Evolutionary conservation across 441 rosid genomes (phyloP).

Genomic region (Hura crepitans): DNA sequence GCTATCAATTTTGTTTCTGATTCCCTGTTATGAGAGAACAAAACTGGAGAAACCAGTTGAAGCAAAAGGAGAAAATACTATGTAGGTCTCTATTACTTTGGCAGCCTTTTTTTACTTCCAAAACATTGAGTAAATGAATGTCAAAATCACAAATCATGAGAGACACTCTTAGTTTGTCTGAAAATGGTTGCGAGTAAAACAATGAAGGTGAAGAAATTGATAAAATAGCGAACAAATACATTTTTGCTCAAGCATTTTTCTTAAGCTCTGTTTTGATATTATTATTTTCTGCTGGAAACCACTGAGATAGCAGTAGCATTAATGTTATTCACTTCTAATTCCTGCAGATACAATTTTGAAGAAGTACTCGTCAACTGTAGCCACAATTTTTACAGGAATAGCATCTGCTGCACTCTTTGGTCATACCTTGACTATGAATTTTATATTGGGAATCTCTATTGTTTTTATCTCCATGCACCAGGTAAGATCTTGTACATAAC

Average conservation of each 20-base stretch:
- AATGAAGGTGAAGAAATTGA: neutral
- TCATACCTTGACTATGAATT: slow-evolving; percentile 78
- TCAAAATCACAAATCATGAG: too few relatives aligned
- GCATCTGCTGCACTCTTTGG: slow-evolving; percentile 93
- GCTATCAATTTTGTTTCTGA: too few relatives aligned
- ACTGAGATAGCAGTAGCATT: neutral
- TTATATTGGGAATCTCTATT: slow-evolving; percentile 82
- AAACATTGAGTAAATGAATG: too few relatives aligned
- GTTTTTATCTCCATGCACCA: slow-evolving; percentile 98
- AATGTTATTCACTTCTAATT: neutral
- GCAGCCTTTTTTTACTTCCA: too few relatives aligned
- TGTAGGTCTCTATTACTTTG: too few relatives aligned
- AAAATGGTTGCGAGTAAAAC: neutral
- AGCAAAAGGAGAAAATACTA: too few relatives aligned
- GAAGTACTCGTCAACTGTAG: slow-evolving; percentile 95
- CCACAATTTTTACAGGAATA: slow-evolving; percentile 91
- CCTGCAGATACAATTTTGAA: slow-evolving; percentile 85
- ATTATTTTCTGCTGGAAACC: neutral
- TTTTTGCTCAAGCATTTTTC: neutral
- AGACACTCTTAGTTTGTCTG: neutral
- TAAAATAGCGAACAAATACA: neutral
- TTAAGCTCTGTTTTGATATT: neutral
- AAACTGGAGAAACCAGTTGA: too few relatives aligned
- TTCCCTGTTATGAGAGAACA: too few relatives aligned
- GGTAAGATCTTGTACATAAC: slow-evolving; percentile 29